Evolutionary conservation across 257 asterid genomes (phyloP), one percentile per base, ranked within the genome.

Genomic region (Ocimum tenuiflorum): DNA sequence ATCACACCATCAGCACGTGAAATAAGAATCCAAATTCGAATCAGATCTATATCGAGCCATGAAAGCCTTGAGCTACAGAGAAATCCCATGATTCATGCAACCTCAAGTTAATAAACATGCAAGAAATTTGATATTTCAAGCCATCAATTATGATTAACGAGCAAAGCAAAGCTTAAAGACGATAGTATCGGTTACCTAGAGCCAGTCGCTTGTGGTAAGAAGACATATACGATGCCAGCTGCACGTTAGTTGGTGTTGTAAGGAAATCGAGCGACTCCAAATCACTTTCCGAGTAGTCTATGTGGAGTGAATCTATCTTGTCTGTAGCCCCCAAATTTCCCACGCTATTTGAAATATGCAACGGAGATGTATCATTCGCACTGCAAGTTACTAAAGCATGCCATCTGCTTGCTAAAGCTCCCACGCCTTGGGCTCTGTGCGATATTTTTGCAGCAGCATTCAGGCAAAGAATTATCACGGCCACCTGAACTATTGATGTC

Each of bases 141-240:
- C n/a, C n/a, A n/a, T n/a, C n/a, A n/a, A n/a, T n/a, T n/a, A n/a
- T n/a, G n/a, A n/a, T 56, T 3, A 29, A 46, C 18, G 27, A 59
- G 3, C 52, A 39, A 38, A 6, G 4, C n/a, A 15, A 51, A 48
- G 46, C 20, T 46, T 59, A 43, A 17, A 31, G 43, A 56, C 60
- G 62, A 67, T 13, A 57, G 67, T 13, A 36, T 23, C 1, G 41
- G n/a, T n/a, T n/a, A 90, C 97, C 97, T 75, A 90, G 77, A 56
- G 96, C 88, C 72, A 83, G 86, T 71, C 92, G 77, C 80, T 83
- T 87, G 78, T 90, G 97, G 78, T 87, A 88, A 14, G 89, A 84
- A 38, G 96, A 80, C 87, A 83, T 77, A 69, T 82, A 79, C 24
- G 95, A 79, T 0, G 82, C 81, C 71, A 83, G 78, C 57, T 86